These are phyloP conservation scores for Pythium biforme DNA, from an alignment of 352 stramenopile genomes.

Conservation along the genomic window DNA sequence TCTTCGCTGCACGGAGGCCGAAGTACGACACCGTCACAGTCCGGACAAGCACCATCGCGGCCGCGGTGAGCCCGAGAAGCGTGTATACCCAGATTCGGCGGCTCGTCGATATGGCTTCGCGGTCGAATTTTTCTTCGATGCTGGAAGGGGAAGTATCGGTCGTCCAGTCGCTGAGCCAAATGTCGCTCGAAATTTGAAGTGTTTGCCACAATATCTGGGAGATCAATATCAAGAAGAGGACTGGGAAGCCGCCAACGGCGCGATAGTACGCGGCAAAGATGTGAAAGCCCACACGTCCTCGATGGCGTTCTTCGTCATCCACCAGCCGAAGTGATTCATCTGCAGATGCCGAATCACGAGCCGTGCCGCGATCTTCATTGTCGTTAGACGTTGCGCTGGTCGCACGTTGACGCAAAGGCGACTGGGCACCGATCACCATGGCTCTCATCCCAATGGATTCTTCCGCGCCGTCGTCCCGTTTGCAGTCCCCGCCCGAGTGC, in stretches of 20 bases:
- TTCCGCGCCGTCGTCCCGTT: too few species aligned
- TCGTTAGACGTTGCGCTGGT: too few species aligned
- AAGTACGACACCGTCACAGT: not conserved
- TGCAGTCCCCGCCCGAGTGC: too few species aligned
- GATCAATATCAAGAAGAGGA: constrained; percentile 37
- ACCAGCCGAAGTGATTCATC: constrained; percentile 52
- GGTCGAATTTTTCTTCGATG: not conserved
- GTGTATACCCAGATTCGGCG: not conserved
- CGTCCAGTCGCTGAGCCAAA: constrained; percentile 90
- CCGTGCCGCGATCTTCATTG: too few species aligned
- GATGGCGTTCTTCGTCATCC: not conserved
- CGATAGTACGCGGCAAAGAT: constrained; percentile 28
- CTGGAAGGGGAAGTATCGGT: too few species aligned
- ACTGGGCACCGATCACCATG: too few species aligned
- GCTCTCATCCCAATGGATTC: too few species aligned
- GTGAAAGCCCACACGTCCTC: not conserved
- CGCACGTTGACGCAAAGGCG: too few species aligned
- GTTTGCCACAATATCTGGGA: constrained; percentile 73
- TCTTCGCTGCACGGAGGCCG: not conserved
- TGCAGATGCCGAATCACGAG: not conserved
- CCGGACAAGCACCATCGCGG: not conserved
- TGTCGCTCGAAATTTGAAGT: constrained; percentile 83
- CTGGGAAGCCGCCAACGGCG: constrained; percentile 37
- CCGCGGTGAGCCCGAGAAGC: not conserved
- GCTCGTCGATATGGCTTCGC: not conserved